Conservation (phyloP, 495 filamentous ascomycete species). For the Xylaria scruposa region DNA sequence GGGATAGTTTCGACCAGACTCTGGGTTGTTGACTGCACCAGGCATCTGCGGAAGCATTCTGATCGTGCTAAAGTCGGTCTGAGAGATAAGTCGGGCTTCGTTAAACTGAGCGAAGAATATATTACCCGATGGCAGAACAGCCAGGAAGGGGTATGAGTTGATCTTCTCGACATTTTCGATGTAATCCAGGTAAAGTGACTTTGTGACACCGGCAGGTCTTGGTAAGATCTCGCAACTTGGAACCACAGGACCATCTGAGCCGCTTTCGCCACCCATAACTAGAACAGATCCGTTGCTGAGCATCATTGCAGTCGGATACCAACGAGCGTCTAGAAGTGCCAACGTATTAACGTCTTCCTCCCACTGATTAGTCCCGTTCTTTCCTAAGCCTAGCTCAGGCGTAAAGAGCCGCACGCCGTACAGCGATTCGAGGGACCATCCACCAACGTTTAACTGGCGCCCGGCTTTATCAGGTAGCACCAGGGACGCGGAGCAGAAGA, state of each 20-base stretch:
- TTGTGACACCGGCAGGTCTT: constrained; percentile 31
- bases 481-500: constrained; percentile 55
- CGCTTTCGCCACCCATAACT: constrained; percentile 56
- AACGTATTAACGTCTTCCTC: constrained; percentile 53
- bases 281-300: constrained; percentile 59
- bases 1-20: constrained; percentile 53
- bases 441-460: constrained; percentile 56
- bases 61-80: constrained; percentile 45
- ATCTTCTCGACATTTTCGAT: constrained; percentile 52
- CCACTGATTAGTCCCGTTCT: constrained; percentile 55
- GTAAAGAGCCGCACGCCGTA: constrained; percentile 56
- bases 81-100: constrained; percentile 52
- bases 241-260: constrained; percentile 50
- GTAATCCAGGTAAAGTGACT: constrained; percentile 48
- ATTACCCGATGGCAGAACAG: constrained; percentile 50
- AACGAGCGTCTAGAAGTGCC: constrained; percentile 50
- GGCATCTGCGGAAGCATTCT: constrained; percentile 52
- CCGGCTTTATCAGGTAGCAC: constrained; percentile 56
- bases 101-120: constrained; percentile 57
- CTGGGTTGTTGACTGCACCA: constrained; percentile 52
- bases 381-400: constrained; percentile 54
- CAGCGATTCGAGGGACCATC: constrained; percentile 53
- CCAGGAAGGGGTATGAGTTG: constrained; percentile 55
- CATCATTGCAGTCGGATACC: constrained; percentile 58
- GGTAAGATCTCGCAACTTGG: constrained; percentile 57